Base-by-base conservation (phyloP, 2,329 filamentous ascomycete genomes). In the Ophiostoma ulmi region DNA sequence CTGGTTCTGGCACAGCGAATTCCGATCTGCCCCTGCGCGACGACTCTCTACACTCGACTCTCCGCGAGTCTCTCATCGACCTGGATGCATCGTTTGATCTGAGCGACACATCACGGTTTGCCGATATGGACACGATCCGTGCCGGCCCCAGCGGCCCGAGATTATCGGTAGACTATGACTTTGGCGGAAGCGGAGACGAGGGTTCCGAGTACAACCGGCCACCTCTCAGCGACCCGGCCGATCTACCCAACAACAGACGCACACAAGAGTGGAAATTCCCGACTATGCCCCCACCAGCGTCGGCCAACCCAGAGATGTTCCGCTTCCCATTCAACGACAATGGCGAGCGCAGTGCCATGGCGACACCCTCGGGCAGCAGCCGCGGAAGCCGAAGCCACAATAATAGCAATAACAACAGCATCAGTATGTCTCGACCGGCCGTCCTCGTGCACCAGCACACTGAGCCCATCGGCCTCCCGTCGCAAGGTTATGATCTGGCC, bases 21-120 rank as follows among this genome's bases (percentile, higher is more conserved):
- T 88, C 86, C 0, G 87, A 90, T 75, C 80, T 90, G 8, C 87
- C 65, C 0, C 77, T 90, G 1, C 81, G 87, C 36, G 83, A 89
- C 72, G 83, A 88, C 74, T 86, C 85, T 63, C 80, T 77, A 75
- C 83, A 82, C 77, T 75, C 82, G 74, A 77, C 84, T 3, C 82
- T 89, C n/a, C 80, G 86, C 70, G 87, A 90, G 75, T 88, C 87
- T 0, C 81, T 90, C 22, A 90, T 90, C 71, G 88, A 90, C 74
- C 82, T 90, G 8, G 88, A 89, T 73, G 85, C 83, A 1, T 88
- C 87, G 26, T 70, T 65, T 74, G 48, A 72, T 44, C 79, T 90
- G 7, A 81, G 84, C 63, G 86, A 84, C 86, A 3, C 79, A 87
- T 86, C 87, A 0, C 83, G 81, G 69, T 89, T 88, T 73, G 83